Base-by-base conservation (phyloP, 257 asterid species). In the Capsicum baccatum region DNA sequence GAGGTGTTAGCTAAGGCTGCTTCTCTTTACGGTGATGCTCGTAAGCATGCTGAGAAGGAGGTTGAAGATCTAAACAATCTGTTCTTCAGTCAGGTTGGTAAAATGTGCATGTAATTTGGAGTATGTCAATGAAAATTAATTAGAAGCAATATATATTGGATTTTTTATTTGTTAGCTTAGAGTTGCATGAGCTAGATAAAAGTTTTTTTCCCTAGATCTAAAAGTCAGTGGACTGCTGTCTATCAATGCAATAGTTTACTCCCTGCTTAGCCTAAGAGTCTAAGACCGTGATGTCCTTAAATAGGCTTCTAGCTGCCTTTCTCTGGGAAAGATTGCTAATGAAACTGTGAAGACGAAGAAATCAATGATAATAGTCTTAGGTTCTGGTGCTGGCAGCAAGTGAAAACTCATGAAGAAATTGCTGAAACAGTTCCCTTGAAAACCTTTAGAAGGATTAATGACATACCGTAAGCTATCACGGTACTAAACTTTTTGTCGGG, bases 1-100 rank as follows among this genome's bases (percentile, higher is more conserved):
- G 97, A 94, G 90, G 87, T 92, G 89, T 91, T 97, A 70, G 93
- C 98, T 68, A 97, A 94, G 95, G 91, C 97, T 88, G 92, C 96
- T 79, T 94, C 98, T 47, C 86, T 91, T 39, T 97, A 95, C 37
- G 98, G 98, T 48, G 99, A 96, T 87, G 95, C 99, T 79, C 96
- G 97, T 80, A 97, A 90, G 82, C 97, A 93, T 69, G 92, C 94
- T 86, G 99, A 95, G 89, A 97, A 92, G 89, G 99, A 97, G 91
- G 98, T 93, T 85, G 99, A 97, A 67, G 99, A 94, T 89, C 92
- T 86, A 83, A 97, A 92, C 80, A 92, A 85, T 83, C 85, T 94
- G 82, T 80, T 97, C 87, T 93, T 94, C 90, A 85, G 91, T 13
- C 98, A 94, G 99, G 99, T 97, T 83, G 83, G 93, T 89, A 79